Percentiles rank a stretch among this genome's conserved stretches.
phyloP scores from a whole-genome alignment of 306 rosid genomes.

The Lathyrus oleraceus region DNA sequence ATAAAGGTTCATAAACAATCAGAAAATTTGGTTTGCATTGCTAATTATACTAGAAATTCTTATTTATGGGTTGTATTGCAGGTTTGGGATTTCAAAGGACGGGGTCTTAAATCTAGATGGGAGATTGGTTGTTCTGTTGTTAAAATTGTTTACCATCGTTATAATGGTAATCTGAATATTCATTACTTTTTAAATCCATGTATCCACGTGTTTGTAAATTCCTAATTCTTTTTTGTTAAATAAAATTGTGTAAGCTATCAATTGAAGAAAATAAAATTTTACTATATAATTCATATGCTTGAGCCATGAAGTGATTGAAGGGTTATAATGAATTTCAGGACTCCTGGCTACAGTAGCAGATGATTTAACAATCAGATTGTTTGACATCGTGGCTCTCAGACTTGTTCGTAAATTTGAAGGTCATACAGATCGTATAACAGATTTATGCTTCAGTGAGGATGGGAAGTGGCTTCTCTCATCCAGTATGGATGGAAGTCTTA shows the following conservation, averaged over 20 bases:
- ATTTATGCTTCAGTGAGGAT: constrained; percentile 95
- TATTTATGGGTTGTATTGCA: constrained; percentile 37
- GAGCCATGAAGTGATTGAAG: constrained; percentile 16
- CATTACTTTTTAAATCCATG: constrained; percentile 10
- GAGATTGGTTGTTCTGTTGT: constrained; percentile 70
- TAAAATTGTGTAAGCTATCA: constrained; percentile 4
- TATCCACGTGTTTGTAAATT: constrained; percentile 7
- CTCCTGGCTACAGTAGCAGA: constrained; percentile 82
- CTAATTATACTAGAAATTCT: constrained; percentile 29
- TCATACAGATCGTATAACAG: constrained; percentile 87
- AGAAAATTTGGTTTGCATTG: background rate
- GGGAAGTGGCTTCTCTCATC: constrained; percentile 96
- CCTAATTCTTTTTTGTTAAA: constrained; percentile 5
- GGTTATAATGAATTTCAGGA: constrained; percentile 54
- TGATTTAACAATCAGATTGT: constrained; percentile 73
- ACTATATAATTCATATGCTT: constrained; percentile 17
- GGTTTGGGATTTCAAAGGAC: constrained; percentile 93
- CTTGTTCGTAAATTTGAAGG: constrained; percentile 93
- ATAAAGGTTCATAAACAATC: constrained; percentile 56
- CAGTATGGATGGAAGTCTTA: constrained; percentile 94
- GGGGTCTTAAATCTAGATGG: constrained; percentile 69
- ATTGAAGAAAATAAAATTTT: constrained; percentile 10
- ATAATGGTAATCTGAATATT: constrained; percentile 60
- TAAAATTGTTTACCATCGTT: constrained; percentile 79
- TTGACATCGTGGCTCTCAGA: constrained; percentile 80